A percentile compares a stretch with the other conserved stretches of the same genome.
These are phyloP conservation scores for Psophocarpus tetragonolobus DNA, from an alignment of 306 rosid genomes.

Conservation along the genomic window DNA sequence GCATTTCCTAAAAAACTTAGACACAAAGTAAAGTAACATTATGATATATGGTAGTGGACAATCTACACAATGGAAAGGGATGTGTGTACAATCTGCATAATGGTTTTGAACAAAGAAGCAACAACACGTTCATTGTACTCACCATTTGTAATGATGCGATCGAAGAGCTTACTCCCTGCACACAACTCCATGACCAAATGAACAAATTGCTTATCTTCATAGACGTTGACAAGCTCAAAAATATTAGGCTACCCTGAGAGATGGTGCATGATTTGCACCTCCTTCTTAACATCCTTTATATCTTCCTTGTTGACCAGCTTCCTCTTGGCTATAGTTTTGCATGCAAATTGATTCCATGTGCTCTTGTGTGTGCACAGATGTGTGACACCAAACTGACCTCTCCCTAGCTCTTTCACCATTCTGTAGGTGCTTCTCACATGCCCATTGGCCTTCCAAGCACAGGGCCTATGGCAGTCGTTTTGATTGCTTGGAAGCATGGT, in stretches of 20 bases:
- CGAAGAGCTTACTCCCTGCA: constrained; percentile 93
- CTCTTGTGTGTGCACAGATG: constrained; percentile 74
- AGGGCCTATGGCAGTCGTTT: constrained; percentile 53
- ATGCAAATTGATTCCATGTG: constrained; percentile 75
- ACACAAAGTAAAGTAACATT: too few species aligned
- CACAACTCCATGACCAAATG: constrained; percentile 95
- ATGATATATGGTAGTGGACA: too few species aligned
- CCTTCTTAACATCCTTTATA: constrained; percentile 85
- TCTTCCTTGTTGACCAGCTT: constrained; percentile 85
- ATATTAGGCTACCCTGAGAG: constrained; percentile 78
- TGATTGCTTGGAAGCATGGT: constrained; percentile 36
- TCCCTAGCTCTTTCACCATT: constrained; percentile 86
- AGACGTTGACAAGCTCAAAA: constrained; percentile 90
- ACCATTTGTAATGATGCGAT: constrained; percentile 87
- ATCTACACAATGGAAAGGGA: constrained; percentile 94
- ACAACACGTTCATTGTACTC: constrained; percentile 96
- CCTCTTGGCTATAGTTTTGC: constrained; percentile 94
- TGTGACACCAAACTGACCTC: constrained; percentile 95
- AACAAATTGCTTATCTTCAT: constrained; percentile 86
- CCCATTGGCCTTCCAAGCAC: constrained; percentile 89
- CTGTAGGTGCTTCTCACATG: constrained; percentile 57
- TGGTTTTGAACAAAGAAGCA: constrained; percentile 74
- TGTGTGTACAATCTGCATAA: constrained; percentile 86
- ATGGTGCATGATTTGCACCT: constrained; percentile 98
- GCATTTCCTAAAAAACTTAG: constrained; percentile 32